phyloP scores from a whole-genome alignment of 768 basidiomycete genomes.

The Boletus coccyginus region DNA sequence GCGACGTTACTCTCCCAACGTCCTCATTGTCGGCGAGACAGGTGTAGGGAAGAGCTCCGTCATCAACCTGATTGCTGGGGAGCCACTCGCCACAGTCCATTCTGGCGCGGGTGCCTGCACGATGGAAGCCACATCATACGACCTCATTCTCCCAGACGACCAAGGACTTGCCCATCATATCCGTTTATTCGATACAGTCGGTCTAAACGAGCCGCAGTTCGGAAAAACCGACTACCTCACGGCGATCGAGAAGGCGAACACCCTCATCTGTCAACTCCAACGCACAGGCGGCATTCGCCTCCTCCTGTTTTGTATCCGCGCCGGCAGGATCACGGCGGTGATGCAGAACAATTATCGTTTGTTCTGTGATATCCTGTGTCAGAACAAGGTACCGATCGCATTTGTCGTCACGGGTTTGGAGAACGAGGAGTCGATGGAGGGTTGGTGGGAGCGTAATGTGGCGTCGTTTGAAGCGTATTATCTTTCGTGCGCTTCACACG shows the following conservation, averaged over 20 bases:
- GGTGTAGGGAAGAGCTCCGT: slow-evolving; percentile 40
- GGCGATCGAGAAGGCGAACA: slow-evolving; percentile 31
- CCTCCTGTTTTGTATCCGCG: slow-evolving; percentile 35
- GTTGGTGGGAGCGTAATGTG: slow-evolving; percentile 35
- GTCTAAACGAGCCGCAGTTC: slow-evolving; percentile 28
- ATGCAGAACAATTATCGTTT: slow-evolving; percentile 31
- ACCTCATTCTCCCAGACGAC: slow-evolving; percentile 17
- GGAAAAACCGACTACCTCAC: slow-evolving; percentile 24
- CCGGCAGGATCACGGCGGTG: slow-evolving; percentile 29
- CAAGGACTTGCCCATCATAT: slow-evolving; percentile 19
- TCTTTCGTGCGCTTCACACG: slow-evolving; percentile 31
- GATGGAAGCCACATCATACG: slow-evolving; percentile 28
- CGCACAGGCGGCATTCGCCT: slow-evolving; percentile 31
- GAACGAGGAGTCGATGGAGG: slow-evolving; percentile 32
- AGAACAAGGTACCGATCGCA: slow-evolving; percentile 30
- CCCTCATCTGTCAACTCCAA: slow-evolving; percentile 35
- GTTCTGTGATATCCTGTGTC: slow-evolving; percentile 31
- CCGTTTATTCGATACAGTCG: slow-evolving; percentile 35
- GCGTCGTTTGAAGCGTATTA: slow-evolving; percentile 26
- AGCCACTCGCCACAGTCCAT: slow-evolving; percentile 26
- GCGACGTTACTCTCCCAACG: slow-evolving; percentile 33
- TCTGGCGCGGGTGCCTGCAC: slow-evolving; percentile 36
- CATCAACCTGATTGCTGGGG: slow-evolving; percentile 37
- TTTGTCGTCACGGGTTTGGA: slow-evolving; percentile 33
- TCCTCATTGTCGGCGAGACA: slow-evolving; percentile 35